These are phyloP conservation scores for Leccinum variabile DNA, from an alignment of 1,284 basidiomycete species.

Conservation along the genomic window DNA sequence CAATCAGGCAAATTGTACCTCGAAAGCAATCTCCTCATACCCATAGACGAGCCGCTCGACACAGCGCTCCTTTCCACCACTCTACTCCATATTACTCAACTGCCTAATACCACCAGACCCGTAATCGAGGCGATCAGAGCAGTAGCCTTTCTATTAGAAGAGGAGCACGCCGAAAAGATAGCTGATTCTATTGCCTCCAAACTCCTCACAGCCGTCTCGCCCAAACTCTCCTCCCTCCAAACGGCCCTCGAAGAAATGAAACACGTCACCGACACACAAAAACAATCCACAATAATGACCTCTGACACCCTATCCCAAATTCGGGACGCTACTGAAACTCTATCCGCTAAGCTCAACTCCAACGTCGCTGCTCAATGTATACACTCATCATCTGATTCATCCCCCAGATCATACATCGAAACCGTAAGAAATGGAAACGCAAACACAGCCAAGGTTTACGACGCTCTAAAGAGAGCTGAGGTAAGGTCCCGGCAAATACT, in stretches of 20 bases:
- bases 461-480: neutral
- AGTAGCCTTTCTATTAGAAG: neutral
- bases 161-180: rapidly evolving
- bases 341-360: too few relatives aligned
- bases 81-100: neutral
- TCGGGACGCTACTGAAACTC: too few relatives aligned
- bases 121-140: neutral
- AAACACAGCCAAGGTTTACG: neutral
- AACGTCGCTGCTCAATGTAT: too few relatives aligned
- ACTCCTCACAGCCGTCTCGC: rapidly evolving
- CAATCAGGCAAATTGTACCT: neutral
- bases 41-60: neutral
- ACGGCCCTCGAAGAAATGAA: too few relatives aligned
- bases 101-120: neutral
- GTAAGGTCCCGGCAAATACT: neutral
- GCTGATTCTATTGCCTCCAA: neutral
- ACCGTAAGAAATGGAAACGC: too few relatives aligned
- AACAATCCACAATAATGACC: too few relatives aligned
- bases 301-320: too few relatives aligned
- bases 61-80: neutral
- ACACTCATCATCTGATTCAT: too few relatives aligned
- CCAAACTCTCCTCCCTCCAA: neutral
- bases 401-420: neutral
- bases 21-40: neutral
- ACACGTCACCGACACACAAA: too few relatives aligned